These are phyloP conservation scores for Aspergillus tanneri DNA, from an alignment of 2,329 filamentous ascomycete species.

Conservation along the genomic window DNA sequence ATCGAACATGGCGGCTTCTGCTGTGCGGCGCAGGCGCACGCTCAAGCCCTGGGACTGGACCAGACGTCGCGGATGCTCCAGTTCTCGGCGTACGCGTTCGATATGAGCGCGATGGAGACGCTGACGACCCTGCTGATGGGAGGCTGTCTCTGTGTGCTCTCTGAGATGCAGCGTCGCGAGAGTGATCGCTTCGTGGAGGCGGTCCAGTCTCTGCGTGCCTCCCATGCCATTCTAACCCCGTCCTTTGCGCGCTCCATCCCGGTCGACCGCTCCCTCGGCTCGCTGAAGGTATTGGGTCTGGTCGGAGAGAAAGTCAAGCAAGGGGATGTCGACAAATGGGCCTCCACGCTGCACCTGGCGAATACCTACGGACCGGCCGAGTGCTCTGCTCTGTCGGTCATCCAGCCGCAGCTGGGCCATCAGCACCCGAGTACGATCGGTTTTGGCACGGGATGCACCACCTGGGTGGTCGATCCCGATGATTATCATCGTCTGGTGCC, in stretches of 20 bases:
- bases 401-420: too few species aligned
- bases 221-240: too few species aligned
- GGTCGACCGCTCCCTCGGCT: too few species aligned
- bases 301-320: conserved; percentile 32
- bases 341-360: neutral
- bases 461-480: conserved; percentile 20
- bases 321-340: neutral
- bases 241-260: too few species aligned
- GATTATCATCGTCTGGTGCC: conserved; percentile 24
- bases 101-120: conserved; percentile 35
- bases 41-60: neutral
- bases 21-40: too few species aligned
- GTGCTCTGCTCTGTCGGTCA: too few species aligned
- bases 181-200: too few species aligned
- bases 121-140: conserved; percentile 41
- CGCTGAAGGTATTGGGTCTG: too few species aligned
- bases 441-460: too few species aligned
- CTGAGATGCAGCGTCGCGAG: too few species aligned
- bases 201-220: too few species aligned
- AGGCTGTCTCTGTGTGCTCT: conserved; percentile 45
- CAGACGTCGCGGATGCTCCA: conserved; percentile 26
- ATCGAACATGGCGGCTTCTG: neutral
- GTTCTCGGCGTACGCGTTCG: conserved; percentile 42
- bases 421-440: too few species aligned
- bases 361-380: neutral